Evolutionary conservation across 1,139 yeast genomes (phyloP).

Genomic region (Ogataea hybrid): DNA sequence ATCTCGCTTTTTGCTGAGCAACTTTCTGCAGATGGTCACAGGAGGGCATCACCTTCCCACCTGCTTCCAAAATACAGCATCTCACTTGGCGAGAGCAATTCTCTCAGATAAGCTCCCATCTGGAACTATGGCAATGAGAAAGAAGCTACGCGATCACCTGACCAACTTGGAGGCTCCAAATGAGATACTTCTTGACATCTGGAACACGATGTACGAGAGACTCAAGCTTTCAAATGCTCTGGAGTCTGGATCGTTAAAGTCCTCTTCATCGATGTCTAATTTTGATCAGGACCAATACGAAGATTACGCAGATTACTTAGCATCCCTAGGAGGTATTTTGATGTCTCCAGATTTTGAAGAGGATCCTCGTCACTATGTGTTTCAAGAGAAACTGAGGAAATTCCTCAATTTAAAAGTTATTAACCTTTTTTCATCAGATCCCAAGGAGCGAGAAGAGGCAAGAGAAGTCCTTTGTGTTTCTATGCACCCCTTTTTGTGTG

Average conservation of each 20-base stretch:
- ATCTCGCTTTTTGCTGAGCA: constrained; percentile 24
- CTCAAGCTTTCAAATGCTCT: constrained; percentile 17
- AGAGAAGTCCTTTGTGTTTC: constrained; percentile 34
- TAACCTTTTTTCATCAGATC: constrained; percentile 24
- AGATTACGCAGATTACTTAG: constrained; percentile 31
- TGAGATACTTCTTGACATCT: constrained; percentile 55
- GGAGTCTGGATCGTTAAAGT: constrained; percentile 11
- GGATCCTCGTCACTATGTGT: constrained; percentile 25
- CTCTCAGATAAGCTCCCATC: too few relatives aligned
- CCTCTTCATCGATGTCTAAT: constrained; percentile 26
- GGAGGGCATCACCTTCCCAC: constrained; percentile 28
- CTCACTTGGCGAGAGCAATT: constrained; percentile 48
- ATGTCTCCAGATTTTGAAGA: constrained; percentile 25
- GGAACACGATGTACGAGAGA: constrained; percentile 54
- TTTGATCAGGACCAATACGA: constrained; percentile 19
- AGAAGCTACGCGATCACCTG: constrained; percentile 55
- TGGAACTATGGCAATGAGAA: constrained; percentile 76
- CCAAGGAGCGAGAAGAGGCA: constrained; percentile 28
- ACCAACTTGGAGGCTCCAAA: constrained; percentile 60
- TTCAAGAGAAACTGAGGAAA: constrained; percentile 21
- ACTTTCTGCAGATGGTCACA: constrained; percentile 23
- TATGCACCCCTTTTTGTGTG: constrained; percentile 32
- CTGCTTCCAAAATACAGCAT: constrained; percentile 37
- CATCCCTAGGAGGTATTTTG: constrained; percentile 33
- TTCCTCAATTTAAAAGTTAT: constrained; percentile 26